Evolutionary conservation across 768 basidiomycete genomes (phyloP), one percentile per base, ranked within the genome.

Genomic region (Tubosaeta sp.): DNA sequence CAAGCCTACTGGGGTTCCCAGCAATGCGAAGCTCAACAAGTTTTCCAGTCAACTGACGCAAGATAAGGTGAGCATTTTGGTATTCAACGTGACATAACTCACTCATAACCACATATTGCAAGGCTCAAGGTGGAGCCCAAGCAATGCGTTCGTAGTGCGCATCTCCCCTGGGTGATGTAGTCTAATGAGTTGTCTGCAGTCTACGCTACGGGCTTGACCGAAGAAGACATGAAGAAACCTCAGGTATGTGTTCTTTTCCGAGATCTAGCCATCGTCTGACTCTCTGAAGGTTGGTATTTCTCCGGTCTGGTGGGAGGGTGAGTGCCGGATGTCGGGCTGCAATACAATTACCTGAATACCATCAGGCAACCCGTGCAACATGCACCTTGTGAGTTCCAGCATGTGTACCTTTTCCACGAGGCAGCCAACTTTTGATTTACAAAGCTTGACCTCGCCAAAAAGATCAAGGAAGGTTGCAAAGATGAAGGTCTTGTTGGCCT

Each of bases 291-390:
- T 94, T 61, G 91, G 91, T 41, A 90, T 94, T 61, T 87, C 87
- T 27, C 84, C 88, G 3, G 78, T 92, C 46, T 94, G 90, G 90
- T 94, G 90, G 89, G 90, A 93, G 78, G 90, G 90, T 86, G 57
- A 53, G 57, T 46, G 10, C 34, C 14, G 14, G 25, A 22, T 36
- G 10, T 40, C 41, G 31, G 31, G 16, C 35, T 34, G 1, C 21
- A 43, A 42, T 19, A 19, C 11, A 49, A 36, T 19, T 19, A 35
- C 36, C 46, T 49, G 19, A 54, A 48, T 31, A 44, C 18, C 22
- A 25, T 46, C 54, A 63, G 88, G 90, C 34, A 93, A 92, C 65
- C 90, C 90, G 3, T 94, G 91, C 66, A 94, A 94, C 62, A 76
- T 76, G 41, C 90, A 93, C 63, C 77, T 91, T 27, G 88, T 87